These are phyloP conservation scores for Paulownia fortunei DNA, from an alignment of 257 asterid genomes.

Conservation along the genomic window DNA sequence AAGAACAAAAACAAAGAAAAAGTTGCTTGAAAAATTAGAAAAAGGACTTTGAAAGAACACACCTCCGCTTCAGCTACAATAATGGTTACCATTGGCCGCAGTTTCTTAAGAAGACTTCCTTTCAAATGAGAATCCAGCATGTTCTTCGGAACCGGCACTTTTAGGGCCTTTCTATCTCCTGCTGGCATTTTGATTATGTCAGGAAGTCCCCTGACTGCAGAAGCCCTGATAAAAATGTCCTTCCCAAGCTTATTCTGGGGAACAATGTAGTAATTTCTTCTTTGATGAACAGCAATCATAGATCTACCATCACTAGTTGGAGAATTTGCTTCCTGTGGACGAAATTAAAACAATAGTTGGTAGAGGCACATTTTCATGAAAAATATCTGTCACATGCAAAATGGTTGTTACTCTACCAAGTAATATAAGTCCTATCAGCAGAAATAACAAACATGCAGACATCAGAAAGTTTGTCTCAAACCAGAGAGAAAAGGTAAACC, in stretches of 20 bases:
- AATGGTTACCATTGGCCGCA: slow-evolving; percentile 65
- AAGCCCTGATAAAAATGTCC: slow-evolving; percentile 79
- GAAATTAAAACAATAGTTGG: slow-evolving; percentile 35
- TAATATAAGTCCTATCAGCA: slow-evolving; percentile 14
- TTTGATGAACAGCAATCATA: slow-evolving; percentile 75
- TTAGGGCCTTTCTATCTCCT: slow-evolving; percentile 71
- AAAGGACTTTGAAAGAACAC: slow-evolving; percentile 31
- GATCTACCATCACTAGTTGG: slow-evolving; percentile 56
- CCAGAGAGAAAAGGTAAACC: slow-evolving; percentile 46
- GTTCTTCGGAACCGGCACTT: slow-evolving; percentile 81
- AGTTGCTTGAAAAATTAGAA: neutral
- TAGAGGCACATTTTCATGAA: slow-evolving; percentile 23
- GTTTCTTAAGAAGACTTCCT: slow-evolving; percentile 61
- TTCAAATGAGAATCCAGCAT: slow-evolving; percentile 88
- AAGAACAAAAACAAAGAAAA: neutral
- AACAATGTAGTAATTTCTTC: slow-evolving; percentile 62
- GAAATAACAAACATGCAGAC: slow-evolving; percentile 20
- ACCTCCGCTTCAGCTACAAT: slow-evolving; percentile 94
- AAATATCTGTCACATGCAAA: slow-evolving; percentile 17
- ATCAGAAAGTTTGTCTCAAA: slow-evolving; percentile 13
- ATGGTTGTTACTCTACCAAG: slow-evolving; percentile 14
- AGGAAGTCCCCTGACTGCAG: slow-evolving; percentile 54
- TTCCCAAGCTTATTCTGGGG: slow-evolving; percentile 92
- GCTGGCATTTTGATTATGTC: slow-evolving; percentile 78
- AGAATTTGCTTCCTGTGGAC: slow-evolving; percentile 62